Evolutionary conservation across 2,329 filamentous ascomycete species (phyloP), one percentile per base, ranked within the genome.

Genomic region (Coleophoma cylindrospora): DNA sequence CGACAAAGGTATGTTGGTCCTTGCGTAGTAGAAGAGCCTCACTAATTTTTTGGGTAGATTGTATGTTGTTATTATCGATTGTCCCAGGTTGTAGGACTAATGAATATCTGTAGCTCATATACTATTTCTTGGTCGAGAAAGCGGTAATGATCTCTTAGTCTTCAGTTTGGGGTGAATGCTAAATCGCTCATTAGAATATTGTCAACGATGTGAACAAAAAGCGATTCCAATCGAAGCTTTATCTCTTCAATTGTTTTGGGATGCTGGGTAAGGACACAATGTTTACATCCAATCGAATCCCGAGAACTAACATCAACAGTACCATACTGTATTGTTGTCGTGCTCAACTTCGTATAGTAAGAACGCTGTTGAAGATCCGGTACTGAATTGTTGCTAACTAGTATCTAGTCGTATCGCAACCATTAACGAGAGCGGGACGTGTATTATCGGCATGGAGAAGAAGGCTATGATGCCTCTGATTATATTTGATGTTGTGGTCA

Each of bases 91-190:
- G 32, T 13, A 8, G 8, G 3, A 17, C 19, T 43, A 43, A 48
- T 14, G 15, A 27, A 12, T 34, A 17, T 12, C 8, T 40, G 8
- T 19, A 53, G 48, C 34, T 83, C 15, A 80, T 84, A 17, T 85
- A 85, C 59, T 69, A 81, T 32, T 85, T 84, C 61, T 68, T 85
- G 2, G 80, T 82, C 1, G 82, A 85, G 63, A 83, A 81, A 66
- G 80, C 79, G 41, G 79, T 80, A 66, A 77, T 83, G 46, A 76
- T 82, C 48, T 71, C 19, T 76, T 34, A 19, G 45, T 55, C 50
- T 73, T 75, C 27, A 69, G 71, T 32, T 64, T 68, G 33, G 73
- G 72, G 49, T 63, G 66, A 4, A 70, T 40, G 19, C 45, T 48
- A 40, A 48, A 17, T 5, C 4, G 7, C 21, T 8, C 12, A 40